Percentiles rank a stretch among this genome's conserved stretches.
Conservation (phyloP, 2,329 filamentous ascomycete genomes). For the Albifimbria verrucaria region DNA sequence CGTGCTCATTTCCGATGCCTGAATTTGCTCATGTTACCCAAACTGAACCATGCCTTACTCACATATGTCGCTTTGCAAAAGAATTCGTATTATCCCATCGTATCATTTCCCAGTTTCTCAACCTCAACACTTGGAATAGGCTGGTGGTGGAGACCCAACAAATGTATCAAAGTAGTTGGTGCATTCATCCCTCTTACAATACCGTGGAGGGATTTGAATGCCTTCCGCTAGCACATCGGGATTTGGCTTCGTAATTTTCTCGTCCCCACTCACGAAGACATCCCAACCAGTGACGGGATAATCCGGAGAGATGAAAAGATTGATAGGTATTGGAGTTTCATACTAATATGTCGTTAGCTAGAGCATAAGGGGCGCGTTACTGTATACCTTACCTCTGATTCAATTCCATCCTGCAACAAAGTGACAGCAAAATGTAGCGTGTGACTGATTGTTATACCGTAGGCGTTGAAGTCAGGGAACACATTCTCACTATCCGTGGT, state of each 20-base stretch:
- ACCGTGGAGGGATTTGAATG: slow-evolving; percentile 2
- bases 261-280: neutral
- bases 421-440: slow-evolving; percentile 4
- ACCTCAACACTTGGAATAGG: neutral
- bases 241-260: neutral
- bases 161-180: neutral
- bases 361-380: neutral
- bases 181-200: neutral
- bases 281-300: slow-evolving; percentile 6
- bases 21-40: too few species aligned
- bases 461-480: slow-evolving; percentile 3
- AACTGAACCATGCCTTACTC: too few species aligned
- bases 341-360: neutral
- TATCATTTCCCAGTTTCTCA: neutral
- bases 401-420: neutral
- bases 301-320: slow-evolving; percentile 4
- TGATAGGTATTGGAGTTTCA: slow-evolving; percentile 1
- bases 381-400: neutral
- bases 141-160: neutral
- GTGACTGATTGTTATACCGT: neutral
- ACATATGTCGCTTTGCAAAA: neutral
- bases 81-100: neutral
- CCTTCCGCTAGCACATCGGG: neutral
- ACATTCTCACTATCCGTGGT: slow-evolving; percentile 1
- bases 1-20: too few species aligned